Percentiles rank a stretch among this genome's conserved stretches.
phyloP scores from a whole-genome alignment of 2,329 filamentous ascomycete species.

The Fusarium subtropicale region DNA sequence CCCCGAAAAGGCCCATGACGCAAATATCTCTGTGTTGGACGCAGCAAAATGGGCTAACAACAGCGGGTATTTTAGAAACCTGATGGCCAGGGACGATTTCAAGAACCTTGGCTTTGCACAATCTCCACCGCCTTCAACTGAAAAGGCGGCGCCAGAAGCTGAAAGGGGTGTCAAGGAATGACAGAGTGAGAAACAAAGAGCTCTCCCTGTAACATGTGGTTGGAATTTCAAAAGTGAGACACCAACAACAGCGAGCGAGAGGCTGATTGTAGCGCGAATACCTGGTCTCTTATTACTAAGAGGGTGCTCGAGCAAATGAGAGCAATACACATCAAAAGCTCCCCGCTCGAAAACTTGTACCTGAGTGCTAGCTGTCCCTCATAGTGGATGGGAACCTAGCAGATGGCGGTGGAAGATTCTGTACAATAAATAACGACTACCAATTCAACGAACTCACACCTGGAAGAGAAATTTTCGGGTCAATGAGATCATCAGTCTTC shows the following conservation, averaged over 20 bases:
- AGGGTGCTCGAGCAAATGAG: slow-evolving; percentile 42
- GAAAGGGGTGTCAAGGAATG: slow-evolving; percentile 53
- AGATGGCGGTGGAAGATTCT: slow-evolving; percentile 31
- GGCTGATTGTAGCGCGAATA: not conserved
- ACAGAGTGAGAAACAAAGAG: not conserved
- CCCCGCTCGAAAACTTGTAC: slow-evolving; percentile 26
- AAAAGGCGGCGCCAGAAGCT: slow-evolving; percentile 48
- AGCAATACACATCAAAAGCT: slow-evolving; percentile 45
- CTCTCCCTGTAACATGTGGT: not conserved
- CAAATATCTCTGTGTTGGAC: slow-evolving; percentile 19
- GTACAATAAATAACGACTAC: slow-evolving; percentile 22
- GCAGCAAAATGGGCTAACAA: slow-evolving; percentile 36
- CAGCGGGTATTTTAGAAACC: slow-evolving; percentile 68
- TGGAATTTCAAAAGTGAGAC: slow-evolving; percentile 34
- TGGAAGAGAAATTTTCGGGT: not conserved
- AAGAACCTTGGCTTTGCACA: slow-evolving; percentile 85
- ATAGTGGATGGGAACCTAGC: slow-evolving; percentile 7
- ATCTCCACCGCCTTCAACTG: slow-evolving; percentile 36
- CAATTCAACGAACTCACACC: not conserved
- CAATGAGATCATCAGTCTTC: slow-evolving; percentile 26
- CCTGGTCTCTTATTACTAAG: slow-evolving; percentile 17
- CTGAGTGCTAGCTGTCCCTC: slow-evolving; percentile 3
- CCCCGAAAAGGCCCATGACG: slow-evolving; percentile 20
- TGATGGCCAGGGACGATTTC: slow-evolving; percentile 97
- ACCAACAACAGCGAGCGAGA: not conserved